phyloP scores from a whole-genome alignment of 1,139 yeast genomes.

The Blastobotrys buckinghamii region DNA sequence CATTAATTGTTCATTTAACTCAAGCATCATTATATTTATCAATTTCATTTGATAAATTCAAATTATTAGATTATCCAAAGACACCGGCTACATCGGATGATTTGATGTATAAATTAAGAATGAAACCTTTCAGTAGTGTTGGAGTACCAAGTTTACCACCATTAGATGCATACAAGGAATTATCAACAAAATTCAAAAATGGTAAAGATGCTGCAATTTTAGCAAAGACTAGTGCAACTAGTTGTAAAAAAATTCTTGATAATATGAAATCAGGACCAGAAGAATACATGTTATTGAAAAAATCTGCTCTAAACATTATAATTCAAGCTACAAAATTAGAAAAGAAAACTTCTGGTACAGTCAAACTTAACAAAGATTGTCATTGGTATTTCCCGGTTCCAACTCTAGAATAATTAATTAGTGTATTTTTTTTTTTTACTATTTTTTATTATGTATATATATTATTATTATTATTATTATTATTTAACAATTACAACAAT shows the following conservation, averaged over 20 bases:
- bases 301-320: constrained; percentile 30
- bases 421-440: not conserved
- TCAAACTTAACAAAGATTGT: constrained; percentile 19
- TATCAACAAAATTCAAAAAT: not conserved
- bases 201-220: constrained; percentile 17
- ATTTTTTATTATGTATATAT: not conserved
- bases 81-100: constrained; percentile 42
- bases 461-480: too few species aligned
- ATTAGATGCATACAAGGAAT: constrained; percentile 30
- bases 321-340: constrained; percentile 22
- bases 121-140: constrained; percentile 78
- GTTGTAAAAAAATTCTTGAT: constrained; percentile 21
- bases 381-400: constrained; percentile 34
- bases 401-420: not conserved
- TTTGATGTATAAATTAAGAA: constrained; percentile 56
- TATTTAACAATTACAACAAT: constrained; percentile 39
- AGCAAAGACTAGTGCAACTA: constrained; percentile 17
- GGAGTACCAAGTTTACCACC: constrained; percentile 69
- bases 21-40: constrained; percentile 38
- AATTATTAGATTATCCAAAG: constrained; percentile 31
- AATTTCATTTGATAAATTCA: constrained; percentile 36
- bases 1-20: constrained; percentile 36
- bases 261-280: constrained; percentile 17
- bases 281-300: constrained; percentile 29
- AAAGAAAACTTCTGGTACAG: constrained; percentile 11